phyloP scores from a whole-genome alignment of 2,329 filamentous ascomycete genomes.

The Hortaea sp. region DNA sequence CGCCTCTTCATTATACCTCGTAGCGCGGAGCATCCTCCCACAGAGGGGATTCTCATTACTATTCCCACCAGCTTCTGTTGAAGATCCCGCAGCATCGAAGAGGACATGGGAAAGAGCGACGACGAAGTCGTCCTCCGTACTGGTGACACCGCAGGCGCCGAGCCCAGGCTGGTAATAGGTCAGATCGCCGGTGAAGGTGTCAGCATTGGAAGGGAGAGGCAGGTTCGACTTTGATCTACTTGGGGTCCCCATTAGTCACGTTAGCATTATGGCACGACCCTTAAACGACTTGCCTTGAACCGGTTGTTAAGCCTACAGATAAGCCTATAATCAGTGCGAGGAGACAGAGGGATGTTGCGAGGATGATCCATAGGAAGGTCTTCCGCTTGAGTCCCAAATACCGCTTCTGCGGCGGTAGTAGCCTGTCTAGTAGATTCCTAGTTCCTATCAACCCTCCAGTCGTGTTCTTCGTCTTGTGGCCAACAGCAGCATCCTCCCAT shows the following conservation, averaged over 20 bases:
- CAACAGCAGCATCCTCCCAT: constrained; percentile 14
- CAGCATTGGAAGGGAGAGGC: constrained; percentile 42
- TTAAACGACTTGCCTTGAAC: constrained; percentile 5
- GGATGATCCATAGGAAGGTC: constrained; percentile 27
- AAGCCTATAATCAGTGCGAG: constrained; percentile 34
- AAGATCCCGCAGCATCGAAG: constrained; percentile 49
- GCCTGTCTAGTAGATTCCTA: constrained; percentile 1
- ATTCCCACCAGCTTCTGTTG: constrained; percentile 24
- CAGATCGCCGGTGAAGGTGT: constrained; percentile 51
- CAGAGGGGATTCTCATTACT: constrained; percentile 59
- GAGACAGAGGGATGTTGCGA: constrained; percentile 23
- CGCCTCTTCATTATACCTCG: constrained; percentile 37
- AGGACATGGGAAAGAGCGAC: constrained; percentile 56
- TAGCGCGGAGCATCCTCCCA: constrained; percentile 54
- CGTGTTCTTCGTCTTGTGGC: neutral
- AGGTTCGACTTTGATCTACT: constrained; percentile 24
- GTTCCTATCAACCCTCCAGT: neutral
- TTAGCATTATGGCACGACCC: too few species aligned
- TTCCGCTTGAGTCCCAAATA: constrained; percentile 31
- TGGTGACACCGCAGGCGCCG: constrained; percentile 58
- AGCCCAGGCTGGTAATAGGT: constrained; percentile 60
- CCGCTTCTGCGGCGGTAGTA: constrained; percentile 27
- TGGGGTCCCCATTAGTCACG: too few species aligned
- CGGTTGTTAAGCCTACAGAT: constrained; percentile 27
- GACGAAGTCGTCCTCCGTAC: constrained; percentile 46